phyloP scores from a whole-genome alignment of 129 eudicot species.

The Solidago caesia region DNA sequence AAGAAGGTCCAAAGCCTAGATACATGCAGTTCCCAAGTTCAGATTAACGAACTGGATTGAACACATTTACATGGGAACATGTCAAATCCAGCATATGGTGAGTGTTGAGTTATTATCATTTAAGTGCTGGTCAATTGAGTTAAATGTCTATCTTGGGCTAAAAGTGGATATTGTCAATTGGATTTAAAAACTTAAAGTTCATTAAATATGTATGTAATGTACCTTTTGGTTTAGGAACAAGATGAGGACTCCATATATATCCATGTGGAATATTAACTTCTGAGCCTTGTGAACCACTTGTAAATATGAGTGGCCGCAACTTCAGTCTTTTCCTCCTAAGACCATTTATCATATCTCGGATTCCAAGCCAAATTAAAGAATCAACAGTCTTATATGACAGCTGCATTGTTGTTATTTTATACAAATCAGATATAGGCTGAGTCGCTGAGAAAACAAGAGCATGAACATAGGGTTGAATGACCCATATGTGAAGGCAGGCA shows the following conservation, averaged over 20 bases:
- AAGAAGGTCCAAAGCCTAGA: constrained; percentile 25
- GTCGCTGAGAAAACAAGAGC: background rate
- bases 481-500: background rate
- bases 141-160: no score
- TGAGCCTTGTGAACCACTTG: constrained; percentile 92
- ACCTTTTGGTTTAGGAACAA: constrained; percentile 57
- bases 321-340: constrained; percentile 86
- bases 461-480: background rate
- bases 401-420: constrained; percentile 46
- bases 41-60: no score
- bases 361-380: constrained; percentile 96
- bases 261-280: constrained; percentile 88
- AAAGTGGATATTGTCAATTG: no score
- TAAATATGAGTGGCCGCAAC: constrained; percentile 78
- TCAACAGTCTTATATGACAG: constrained; percentile 95
- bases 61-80: no score
- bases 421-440: constrained; percentile 23
- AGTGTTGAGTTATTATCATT: constrained; percentile 20
- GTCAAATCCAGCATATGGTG: constrained; percentile 72
- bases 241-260: constrained; percentile 76
- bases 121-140: background rate
- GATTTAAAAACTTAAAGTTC: background rate
- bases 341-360: constrained; percentile 95
- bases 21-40: background rate
- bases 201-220: background rate